A percentile compares a stretch with the other conserved stretches of the same genome.
Evolutionary conservation across 1,284 basidiomycete genomes (phyloP).

Genomic region (Ganoderma meredithae): DNA sequence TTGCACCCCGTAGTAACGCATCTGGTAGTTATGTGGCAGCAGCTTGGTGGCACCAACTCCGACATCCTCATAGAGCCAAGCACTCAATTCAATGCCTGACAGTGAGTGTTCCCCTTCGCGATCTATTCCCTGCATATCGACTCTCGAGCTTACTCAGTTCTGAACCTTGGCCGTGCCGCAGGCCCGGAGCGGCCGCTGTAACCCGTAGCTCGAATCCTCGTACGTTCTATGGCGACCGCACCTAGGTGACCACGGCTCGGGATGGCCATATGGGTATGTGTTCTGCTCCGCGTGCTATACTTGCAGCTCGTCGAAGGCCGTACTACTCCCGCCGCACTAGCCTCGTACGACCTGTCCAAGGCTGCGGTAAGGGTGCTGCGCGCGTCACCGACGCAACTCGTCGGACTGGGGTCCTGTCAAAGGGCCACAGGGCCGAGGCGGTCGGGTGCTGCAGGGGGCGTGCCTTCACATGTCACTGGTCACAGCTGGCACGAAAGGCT

Average conservation of each 20-base stretch:
- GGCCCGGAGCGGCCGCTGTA: not conserved
- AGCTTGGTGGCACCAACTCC: not conserved
- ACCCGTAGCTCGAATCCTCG: not conserved
- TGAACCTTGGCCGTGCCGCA: not conserved
- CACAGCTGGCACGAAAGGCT: not conserved
- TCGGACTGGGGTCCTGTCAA: not conserved
- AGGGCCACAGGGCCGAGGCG: not conserved
- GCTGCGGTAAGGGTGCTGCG: not conserved
- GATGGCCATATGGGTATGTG: not conserved
- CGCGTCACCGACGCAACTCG: not conserved
- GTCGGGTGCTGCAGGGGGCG: not conserved
- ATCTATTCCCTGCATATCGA: not conserved
- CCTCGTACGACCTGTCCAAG: not conserved
- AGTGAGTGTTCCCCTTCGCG: not conserved
- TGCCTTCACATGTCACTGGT: not conserved
- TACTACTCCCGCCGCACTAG: not conserved
- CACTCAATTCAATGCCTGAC: not conserved
- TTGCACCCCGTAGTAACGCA: slow-evolving; percentile 1
- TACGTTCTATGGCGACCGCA: not conserved
- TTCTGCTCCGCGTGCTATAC: not conserved
- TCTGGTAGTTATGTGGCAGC: not conserved
- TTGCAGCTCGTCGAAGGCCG: not conserved
- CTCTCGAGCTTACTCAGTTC: not conserved
- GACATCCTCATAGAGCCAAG: not conserved
- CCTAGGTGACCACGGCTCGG: not conserved